Evolutionary conservation across 2,329 filamentous ascomycete genomes (phyloP).

Genomic region (Xylogone sp.): DNA sequence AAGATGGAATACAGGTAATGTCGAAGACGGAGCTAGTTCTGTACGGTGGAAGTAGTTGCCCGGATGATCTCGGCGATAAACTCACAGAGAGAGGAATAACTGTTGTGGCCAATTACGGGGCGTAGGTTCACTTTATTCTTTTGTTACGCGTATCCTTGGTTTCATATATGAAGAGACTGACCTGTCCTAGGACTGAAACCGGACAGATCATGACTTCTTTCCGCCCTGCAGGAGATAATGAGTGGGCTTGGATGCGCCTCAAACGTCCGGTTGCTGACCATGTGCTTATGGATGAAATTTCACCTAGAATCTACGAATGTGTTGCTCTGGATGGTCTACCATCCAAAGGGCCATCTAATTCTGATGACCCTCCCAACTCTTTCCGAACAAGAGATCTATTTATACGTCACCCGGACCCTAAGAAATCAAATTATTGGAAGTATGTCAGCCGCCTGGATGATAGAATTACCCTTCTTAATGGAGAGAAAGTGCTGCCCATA

Average conservation of each 20-base stretch:
- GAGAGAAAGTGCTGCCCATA: conserved; percentile 42
- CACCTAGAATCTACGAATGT: conserved; percentile 9
- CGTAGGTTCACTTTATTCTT: conserved; percentile 33
- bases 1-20: conserved; percentile 47
- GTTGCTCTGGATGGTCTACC: conserved; percentile 34
- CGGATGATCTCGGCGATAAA: conserved; percentile 53
- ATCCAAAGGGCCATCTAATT: conserved; percentile 34
- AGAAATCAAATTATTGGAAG: conserved; percentile 39
- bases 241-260: conserved; percentile 56
- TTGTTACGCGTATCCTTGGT: background rate
- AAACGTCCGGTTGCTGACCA: conserved; percentile 6
- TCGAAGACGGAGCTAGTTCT: conserved; percentile 47
- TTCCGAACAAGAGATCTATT: conserved; percentile 43
- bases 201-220: conserved; percentile 60
- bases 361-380: conserved; percentile 39
- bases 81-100: conserved; percentile 51
- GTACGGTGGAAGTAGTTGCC: conserved; percentile 55
- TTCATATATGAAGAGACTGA: background rate
- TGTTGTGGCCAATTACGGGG: conserved; percentile 53
- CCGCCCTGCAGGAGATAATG: conserved; percentile 46
- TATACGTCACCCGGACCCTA: conserved; percentile 31
- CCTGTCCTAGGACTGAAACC: conserved; percentile 47
- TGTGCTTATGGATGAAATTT: conserved; percentile 10
- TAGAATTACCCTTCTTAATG: conserved; percentile 40
- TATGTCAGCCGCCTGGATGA: conserved; percentile 43